phyloP scores from a whole-genome alignment of 371 early-diverging fungal species.

The Syncephalastrum monosporum region DNA sequence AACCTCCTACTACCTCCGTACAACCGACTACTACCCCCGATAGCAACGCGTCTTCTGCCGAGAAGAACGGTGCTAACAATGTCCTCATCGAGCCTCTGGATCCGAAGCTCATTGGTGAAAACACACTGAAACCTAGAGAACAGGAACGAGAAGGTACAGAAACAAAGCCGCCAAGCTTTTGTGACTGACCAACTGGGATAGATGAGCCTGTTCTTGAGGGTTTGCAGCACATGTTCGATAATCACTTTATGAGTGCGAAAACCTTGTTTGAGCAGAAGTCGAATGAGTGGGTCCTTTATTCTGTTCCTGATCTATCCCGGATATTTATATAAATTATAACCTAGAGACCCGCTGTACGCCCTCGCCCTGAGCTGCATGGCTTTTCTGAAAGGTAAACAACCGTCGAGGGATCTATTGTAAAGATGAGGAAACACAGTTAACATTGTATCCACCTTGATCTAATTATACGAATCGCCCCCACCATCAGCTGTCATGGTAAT shows the following conservation, averaged over 20 bases:
- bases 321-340: background rate
- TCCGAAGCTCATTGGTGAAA: slow-evolving; percentile 25
- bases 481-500: slow-evolving; percentile 38
- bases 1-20: background rate
- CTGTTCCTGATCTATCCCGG: background rate
- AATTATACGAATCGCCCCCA: background rate
- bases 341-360: slow-evolving; percentile 46
- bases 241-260: slow-evolving; percentile 47
- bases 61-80: slow-evolving; percentile 16
- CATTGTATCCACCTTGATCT: background rate
- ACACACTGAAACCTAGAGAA: slow-evolving; percentile 47
- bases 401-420: background rate
- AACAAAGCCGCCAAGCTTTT: background rate
- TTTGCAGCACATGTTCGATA: slow-evolving; percentile 35
- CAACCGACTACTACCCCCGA: too few species aligned
- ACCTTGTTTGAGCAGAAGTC: slow-evolving; percentile 26
- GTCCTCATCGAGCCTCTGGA: slow-evolving; percentile 19
- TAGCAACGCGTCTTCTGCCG: slow-evolving; percentile 1
- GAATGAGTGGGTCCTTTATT: background rate
- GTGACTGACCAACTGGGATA: slow-evolving; percentile 3
- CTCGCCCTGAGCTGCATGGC: slow-evolving; percentile 48
- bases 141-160: slow-evolving; percentile 49
- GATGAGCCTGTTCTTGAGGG: slow-evolving; percentile 29
- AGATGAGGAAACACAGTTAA: too few species aligned
- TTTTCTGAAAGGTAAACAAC: slow-evolving; percentile 44